Base-by-base conservation (phyloP, 2,329 filamentous ascomycete genomes). In the Didymella keratinophila region DNA sequence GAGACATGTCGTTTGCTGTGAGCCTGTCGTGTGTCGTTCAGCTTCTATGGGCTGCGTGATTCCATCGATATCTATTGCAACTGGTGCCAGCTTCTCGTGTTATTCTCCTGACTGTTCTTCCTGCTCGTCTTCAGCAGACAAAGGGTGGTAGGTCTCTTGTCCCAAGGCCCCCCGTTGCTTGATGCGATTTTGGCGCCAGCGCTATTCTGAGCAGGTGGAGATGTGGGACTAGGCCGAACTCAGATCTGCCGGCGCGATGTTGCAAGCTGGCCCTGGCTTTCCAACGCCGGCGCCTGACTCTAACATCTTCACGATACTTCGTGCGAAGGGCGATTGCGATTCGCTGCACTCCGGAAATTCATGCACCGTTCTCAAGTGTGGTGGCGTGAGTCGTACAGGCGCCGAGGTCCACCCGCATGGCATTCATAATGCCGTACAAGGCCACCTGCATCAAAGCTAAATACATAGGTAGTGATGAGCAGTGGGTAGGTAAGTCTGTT, bases 181-280 rank as follows among this genome's bases (percentile, higher is more conserved):
- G 45, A 53, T 50, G 56, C 32, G 46, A 58, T 37, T 49, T 45
- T 58, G 56, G 39, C 56, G 50, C 56, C 56, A 58, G 45, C 50
- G 50, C 56, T 54, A 54, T 50, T 42, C 52, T 41, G 45, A 53
- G 50, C 30, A 44, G 44, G 44, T 53, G 39, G 45, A 58, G 41
- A 43, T 51, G 42, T 30, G 56, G 50, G 37, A 43, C 56, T 60
- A 60, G 51, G 46, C 56, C 46, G 25, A 52, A 60, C 51, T 60
- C 52, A 60, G 56, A 60, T 60, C 52, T 58, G 25, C 39, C 45
- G 50, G 45, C 43, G 28, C 44, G 14, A 44, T 44, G 37, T 51
- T 27, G 34, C 42, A 6, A 46, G 34, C 20, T 46, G 51, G 34
- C 18, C 39, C 21, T 32, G 39, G 42, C 43, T 52, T 53, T 46